A percentile compares a stretch with the other conserved stretches of the same genome.
Conservation (phyloP, 129 eudicot genomes). For the Flaveria brownii region DNA sequence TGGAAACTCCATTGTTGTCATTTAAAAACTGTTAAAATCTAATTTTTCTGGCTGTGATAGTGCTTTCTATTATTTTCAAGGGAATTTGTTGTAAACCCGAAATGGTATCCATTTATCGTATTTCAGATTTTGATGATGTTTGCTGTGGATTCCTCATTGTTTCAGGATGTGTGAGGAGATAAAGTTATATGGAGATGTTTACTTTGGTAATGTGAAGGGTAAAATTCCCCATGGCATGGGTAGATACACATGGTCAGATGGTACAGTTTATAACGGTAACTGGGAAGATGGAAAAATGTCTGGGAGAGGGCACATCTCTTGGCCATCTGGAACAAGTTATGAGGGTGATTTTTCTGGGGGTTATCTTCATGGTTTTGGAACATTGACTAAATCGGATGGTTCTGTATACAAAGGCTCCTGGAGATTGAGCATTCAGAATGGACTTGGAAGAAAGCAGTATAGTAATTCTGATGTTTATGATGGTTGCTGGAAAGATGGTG, state of each 20-base stretch:
- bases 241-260: conserved; percentile 84
- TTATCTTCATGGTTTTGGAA: conserved; percentile 88
- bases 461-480: conserved; percentile 76
- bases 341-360: conserved; percentile 94
- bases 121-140: conserved; percentile 25
- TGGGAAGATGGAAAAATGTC: conserved; percentile 98
- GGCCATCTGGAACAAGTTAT: conserved; percentile 72
- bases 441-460: conserved; percentile 82
- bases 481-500: conserved; percentile 95
- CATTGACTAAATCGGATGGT: conserved; percentile 58
- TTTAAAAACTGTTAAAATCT: not conserved
- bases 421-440: conserved; percentile 80
- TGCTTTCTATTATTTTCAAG: not conserved
- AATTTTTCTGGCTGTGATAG: not conserved
- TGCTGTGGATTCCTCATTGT: conserved; percentile 10
- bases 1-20: not conserved
- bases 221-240: conserved; percentile 80
- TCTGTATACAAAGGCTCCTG: conserved; percentile 77
- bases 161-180: conserved; percentile 61
- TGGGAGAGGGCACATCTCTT: conserved; percentile 76
- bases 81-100: conserved; percentile 14
- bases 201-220: conserved; percentile 59
- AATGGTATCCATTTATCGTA: conserved; percentile 8
- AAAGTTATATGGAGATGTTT: conserved; percentile 67
- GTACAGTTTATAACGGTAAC: conserved; percentile 80